Conservation (phyloP, 345 rosid species). For the Crucihimalaya himalaica region DNA sequence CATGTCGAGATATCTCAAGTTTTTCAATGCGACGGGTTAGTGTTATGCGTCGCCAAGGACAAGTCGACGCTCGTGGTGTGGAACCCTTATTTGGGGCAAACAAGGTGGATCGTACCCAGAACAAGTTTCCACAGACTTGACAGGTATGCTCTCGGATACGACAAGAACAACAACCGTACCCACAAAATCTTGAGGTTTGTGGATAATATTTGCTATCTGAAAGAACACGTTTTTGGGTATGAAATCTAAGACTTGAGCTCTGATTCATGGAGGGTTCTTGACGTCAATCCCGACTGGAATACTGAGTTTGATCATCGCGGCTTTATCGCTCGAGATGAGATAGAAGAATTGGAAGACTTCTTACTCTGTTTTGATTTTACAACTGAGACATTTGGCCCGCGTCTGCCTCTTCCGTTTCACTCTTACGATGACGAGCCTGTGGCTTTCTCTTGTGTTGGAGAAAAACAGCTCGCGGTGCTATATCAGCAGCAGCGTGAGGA, state of each 20-base stretch:
- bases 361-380: not conserved
- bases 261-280: too few relatives aligned
- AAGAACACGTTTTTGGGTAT: too few relatives aligned
- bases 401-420: not conserved
- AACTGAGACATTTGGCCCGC: not conserved
- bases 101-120: not conserved
- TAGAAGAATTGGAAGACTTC: not conserved
- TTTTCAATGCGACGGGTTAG: not conserved
- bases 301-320: too few relatives aligned
- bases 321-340: too few relatives aligned
- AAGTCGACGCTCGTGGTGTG: not conserved
- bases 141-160: not conserved
- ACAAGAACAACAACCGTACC: not conserved
- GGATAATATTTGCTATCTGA: too few relatives aligned
- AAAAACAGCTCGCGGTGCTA: not conserved
- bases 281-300: too few relatives aligned
- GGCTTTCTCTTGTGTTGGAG: not conserved
- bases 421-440: not conserved
- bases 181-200: not conserved
- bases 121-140: not conserved
- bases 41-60: not conserved
- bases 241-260: too few relatives aligned
- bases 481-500: not conserved
- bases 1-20: not conserved
- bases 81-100: not conserved